Conservation (phyloP, 1,284 basidiomycete species). For the Exobasidium rhododendri region DNA sequence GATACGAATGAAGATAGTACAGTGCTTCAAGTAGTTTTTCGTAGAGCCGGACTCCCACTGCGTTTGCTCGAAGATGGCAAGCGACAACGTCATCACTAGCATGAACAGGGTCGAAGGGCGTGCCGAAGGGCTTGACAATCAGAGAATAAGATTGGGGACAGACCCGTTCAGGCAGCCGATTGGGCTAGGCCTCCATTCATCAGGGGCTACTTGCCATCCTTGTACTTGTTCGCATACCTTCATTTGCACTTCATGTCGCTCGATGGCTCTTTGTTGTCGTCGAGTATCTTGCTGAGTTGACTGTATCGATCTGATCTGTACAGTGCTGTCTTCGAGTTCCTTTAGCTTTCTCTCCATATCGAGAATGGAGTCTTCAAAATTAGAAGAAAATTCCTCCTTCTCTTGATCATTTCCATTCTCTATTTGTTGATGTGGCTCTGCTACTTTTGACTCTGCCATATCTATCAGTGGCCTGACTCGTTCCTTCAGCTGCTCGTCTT, state of each 20-base stretch:
- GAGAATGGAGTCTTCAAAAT: background rate
- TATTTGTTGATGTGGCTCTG: background rate
- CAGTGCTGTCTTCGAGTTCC: background rate
- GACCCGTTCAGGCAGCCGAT: background rate
- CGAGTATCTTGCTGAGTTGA: background rate
- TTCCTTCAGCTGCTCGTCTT: background rate
- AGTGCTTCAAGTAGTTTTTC: too few relatives aligned
- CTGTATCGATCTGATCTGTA: background rate
- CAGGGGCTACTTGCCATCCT: background rate
- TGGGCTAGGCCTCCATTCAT: background rate
- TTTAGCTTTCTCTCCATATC: conserved; percentile 1
- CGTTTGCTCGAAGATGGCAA: too few relatives aligned
- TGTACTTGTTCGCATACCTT: background rate
- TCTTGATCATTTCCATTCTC: background rate
- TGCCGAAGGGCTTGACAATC: too few relatives aligned
- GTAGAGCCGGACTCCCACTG: too few relatives aligned
- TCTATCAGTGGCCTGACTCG: background rate
- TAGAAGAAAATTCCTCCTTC: background rate
- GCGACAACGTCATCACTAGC: too few relatives aligned
- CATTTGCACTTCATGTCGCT: background rate
- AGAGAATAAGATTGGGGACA: background rate
- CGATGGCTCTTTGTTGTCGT: background rate
- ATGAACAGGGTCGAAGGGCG: too few relatives aligned
- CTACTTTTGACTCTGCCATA: background rate
- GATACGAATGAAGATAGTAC: too few relatives aligned